These are phyloP conservation scores for Uronychia setigera DNA, from an alignment of 73 alveolate species.

Conservation along the genomic window DNA sequence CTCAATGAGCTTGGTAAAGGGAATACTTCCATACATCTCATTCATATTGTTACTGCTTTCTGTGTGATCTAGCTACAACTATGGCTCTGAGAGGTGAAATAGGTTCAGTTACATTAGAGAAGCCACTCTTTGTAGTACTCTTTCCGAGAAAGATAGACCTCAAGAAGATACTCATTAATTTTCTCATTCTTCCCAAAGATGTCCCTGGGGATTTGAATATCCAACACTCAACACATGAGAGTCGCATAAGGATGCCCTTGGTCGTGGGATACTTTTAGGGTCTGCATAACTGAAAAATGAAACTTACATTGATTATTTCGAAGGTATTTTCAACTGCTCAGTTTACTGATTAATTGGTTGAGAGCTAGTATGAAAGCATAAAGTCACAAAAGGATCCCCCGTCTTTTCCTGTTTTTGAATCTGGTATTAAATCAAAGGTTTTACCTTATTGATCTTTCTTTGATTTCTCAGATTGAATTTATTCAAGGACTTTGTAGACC, in stretches of 20 bases:
- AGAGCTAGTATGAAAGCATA: neutral
- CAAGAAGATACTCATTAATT: neutral
- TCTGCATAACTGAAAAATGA: neutral
- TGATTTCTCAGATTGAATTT: neutral
- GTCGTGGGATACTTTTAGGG: neutral
- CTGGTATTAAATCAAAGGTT: too few species aligned
- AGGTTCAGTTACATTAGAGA: too few species aligned
- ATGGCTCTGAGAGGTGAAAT: neutral
- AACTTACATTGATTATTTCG: neutral
- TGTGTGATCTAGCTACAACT: neutral
- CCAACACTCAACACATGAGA: neutral
- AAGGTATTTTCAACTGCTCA: neutral
- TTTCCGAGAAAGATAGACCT: neutral
- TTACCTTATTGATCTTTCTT: neutral
- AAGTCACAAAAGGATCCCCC: neutral
- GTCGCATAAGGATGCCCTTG: neutral
- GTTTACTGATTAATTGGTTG: neutral
- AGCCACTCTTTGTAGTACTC: neutral
- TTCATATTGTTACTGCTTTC: neutral
- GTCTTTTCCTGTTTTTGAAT: neutral
- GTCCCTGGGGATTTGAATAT: neutral
- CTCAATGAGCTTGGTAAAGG: neutral
- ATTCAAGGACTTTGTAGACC: neutral
- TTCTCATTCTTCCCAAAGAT: neutral
- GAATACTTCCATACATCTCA: neutral